A percentile compares a stretch with the other conserved stretches of the same genome.
phyloP scores from a whole-genome alignment of 2,329 filamentous ascomycete species.

The Hymenoscyphus linearis region DNA sequence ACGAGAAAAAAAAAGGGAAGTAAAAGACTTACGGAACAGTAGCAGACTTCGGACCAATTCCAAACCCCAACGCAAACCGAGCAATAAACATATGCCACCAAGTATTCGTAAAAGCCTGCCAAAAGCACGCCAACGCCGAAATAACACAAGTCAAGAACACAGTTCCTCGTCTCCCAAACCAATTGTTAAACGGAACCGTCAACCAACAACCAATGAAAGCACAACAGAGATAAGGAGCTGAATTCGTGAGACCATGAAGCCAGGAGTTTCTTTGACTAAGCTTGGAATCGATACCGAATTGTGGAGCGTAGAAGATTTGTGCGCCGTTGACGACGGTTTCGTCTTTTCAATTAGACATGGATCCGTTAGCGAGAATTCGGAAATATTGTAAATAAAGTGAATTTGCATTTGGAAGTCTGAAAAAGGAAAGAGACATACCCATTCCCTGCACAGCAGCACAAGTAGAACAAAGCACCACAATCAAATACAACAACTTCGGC shows the following conservation, averaged over 20 bases:
- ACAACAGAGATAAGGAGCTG: constrained; percentile 59
- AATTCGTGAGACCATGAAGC: constrained; percentile 59
- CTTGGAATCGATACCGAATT: constrained; percentile 54
- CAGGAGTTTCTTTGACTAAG: constrained; percentile 41
- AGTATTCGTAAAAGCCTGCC: constrained; percentile 46
- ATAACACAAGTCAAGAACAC: constrained; percentile 64
- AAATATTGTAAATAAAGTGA: neutral
- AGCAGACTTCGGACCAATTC: constrained; percentile 64
- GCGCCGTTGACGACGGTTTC: constrained; percentile 66
- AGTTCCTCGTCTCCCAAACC: constrained; percentile 64
- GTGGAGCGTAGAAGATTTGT: constrained; percentile 56
- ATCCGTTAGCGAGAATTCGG: neutral
- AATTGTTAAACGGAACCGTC: constrained; percentile 65
- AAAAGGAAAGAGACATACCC: constrained; percentile 35
- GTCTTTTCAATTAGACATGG: constrained; percentile 34
- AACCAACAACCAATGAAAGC: constrained; percentile 68
- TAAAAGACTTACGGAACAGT: constrained; percentile 49
- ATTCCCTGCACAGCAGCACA: constrained; percentile 68
- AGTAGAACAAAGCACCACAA: constrained; percentile 61
- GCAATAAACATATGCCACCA: constrained; percentile 69
- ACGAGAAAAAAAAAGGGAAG: neutral
- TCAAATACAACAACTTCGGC: constrained; percentile 57
- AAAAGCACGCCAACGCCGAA: constrained; percentile 50
- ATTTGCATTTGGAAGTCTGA: neutral
- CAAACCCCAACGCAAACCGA: constrained; percentile 64